Evolutionary conservation across 176 grass and related monocot genomes (phyloP).

Genomic region (Hordeum vulgare): MorexV3_pseudomolecules_assembly NC_058519.1:524283849-524284348

Average conservation of each 20-base stretch:
- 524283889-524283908: not conserved
- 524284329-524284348: slow-evolving; percentile 6
- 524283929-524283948: not conserved
- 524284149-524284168: not conserved
- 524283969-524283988: not conserved
- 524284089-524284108: slow-evolving; percentile 21
- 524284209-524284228: not conserved
- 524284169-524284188: not conserved
- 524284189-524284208: too few relatives aligned
- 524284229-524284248: slow-evolving; percentile 16
- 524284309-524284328: slow-evolving; percentile 24
- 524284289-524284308: slow-evolving; percentile 18
- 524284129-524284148: slow-evolving; percentile 12
- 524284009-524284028: slow-evolving; percentile 12
- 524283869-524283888: not conserved
- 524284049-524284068: slow-evolving; percentile 26
- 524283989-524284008: slow-evolving; percentile 17
- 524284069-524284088: slow-evolving; percentile 21
- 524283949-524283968: slow-evolving; percentile 4
- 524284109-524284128: slow-evolving; percentile 9
- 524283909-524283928: not conserved
- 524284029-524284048: not conserved
- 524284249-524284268: slow-evolving; percentile 27
- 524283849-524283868: not conserved
- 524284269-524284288: slow-evolving; percentile 13